Evolutionary conservation across 1,284 basidiomycete species (phyloP), one percentile per base, ranked within the genome.

Genomic region (Naganishia sp.): DNA sequence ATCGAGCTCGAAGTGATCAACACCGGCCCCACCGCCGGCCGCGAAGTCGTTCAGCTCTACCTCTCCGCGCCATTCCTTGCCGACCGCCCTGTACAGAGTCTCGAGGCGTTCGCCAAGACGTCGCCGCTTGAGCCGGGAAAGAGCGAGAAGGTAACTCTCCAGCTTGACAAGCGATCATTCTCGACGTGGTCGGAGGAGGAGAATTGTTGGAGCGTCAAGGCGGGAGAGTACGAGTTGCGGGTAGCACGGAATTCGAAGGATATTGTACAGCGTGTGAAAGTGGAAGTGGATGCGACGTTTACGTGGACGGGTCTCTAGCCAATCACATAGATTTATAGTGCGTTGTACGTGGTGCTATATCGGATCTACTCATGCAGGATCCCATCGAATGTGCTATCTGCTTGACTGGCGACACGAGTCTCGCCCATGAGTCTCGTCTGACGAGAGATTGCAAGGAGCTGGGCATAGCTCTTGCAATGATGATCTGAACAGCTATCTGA

Each of bases 1-100:
- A 10, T 66, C 35, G 31, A 50, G 31, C 18, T 66, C 32, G 47
- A 58, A 6, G 58, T 73, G 25, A 63, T 35, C 5, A 73, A 73
- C 63, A 72, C 68, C n/a, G 72, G 72, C 31, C 31, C 18, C 2
- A 15, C 60, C 10, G 58, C 68, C 15, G 72, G 71, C 1, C 60
- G 70, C 5, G 71, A 72, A 31, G 65, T 71, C 43, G 71, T 69
- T 6, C 72, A 73, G 60, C 54, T 73, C 31, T 73, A 73, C 56
- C 57, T 73, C 10, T 66, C 65, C 35, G 62, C 68, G 21, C 57
- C 55, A 9, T 28, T 47, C 17, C 32, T 46, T 15, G 55, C 69
- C 11, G 42, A 42, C 11, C 63, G 71, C 28, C 69, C 72, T 9
- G 45, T 50, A 25, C 57, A 66, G 42, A 60, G 55, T 18, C 56